These are phyloP conservation scores for Apiospora kogelbergensis DNA, from an alignment of 2,329 filamentous ascomycete species.

Conservation along the genomic window DNA sequence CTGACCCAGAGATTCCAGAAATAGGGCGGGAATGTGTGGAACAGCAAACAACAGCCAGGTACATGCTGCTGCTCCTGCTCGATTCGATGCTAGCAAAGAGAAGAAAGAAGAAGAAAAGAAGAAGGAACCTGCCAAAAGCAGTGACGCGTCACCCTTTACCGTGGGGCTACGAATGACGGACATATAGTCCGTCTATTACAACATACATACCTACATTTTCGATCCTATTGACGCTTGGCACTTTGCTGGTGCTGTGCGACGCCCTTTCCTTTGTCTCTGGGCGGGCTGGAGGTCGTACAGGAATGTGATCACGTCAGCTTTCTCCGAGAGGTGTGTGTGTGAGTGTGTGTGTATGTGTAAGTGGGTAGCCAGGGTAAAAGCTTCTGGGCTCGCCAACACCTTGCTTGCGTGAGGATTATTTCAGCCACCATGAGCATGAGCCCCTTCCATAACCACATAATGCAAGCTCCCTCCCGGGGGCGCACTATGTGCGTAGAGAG, in stretches of 20 bases:
- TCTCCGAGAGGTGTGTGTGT: not conserved
- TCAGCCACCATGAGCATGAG: not conserved
- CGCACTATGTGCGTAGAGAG: not conserved
- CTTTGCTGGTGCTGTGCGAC: not conserved
- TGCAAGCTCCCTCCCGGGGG: not conserved
- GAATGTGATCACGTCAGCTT: not conserved
- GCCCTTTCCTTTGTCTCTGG: not conserved
- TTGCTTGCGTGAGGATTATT: not conserved
- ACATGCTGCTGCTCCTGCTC: not conserved
- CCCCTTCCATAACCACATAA: not conserved
- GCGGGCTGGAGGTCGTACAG: not conserved
- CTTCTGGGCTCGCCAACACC: not conserved
- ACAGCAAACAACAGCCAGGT: not conserved
- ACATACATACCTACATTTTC: not conserved
- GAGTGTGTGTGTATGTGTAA: too few species aligned
- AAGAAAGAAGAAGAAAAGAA: not conserved
- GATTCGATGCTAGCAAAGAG: not conserved
- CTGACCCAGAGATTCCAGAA: not conserved
- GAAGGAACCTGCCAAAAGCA: conserved; percentile 1
- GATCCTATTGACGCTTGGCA: not conserved
- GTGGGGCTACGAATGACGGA: not conserved
- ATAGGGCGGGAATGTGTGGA: not conserved
- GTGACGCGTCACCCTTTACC: conserved; percentile 1
- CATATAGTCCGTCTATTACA: not conserved
- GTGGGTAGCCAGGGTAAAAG: too few species aligned